These are phyloP conservation scores for Candida nemodendra DNA, from an alignment of 805 yeast genomes.

Conservation along the genomic window DNA sequence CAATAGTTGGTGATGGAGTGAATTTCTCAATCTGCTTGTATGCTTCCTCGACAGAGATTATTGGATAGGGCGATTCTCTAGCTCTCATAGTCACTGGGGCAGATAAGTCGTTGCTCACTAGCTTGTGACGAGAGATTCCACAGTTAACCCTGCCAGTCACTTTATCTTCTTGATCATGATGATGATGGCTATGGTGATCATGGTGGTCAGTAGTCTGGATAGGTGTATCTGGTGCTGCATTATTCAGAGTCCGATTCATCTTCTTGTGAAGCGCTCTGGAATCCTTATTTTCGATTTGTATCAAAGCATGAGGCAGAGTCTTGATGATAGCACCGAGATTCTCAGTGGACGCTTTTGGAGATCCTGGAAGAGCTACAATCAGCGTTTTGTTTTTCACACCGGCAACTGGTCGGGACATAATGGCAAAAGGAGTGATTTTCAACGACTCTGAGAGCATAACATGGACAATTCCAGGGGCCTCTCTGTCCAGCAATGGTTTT, in stretches of 20 bases:
- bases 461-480: slow-evolving; percentile 50
- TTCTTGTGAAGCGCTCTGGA: slow-evolving; percentile 42
- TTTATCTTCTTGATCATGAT: slow-evolving; percentile 15
- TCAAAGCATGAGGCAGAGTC: slow-evolving; percentile 44
- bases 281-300: slow-evolving; percentile 34
- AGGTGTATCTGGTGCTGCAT: slow-evolving; percentile 23
- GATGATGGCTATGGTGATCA: slow-evolving; percentile 14
- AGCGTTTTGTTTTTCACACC: slow-evolving; percentile 40
- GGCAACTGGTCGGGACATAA: slow-evolving; percentile 49
- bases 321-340: slow-evolving; percentile 39
- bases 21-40: slow-evolving; percentile 30
- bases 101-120: slow-evolving; percentile 34
- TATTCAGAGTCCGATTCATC: slow-evolving; percentile 25
- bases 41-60: slow-evolving; percentile 44
- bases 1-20: slow-evolving; percentile 32
- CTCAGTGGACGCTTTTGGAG: slow-evolving; percentile 48
- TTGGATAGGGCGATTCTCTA: slow-evolving; percentile 48
- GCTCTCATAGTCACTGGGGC: slow-evolving; percentile 42
- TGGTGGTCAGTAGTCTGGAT: slow-evolving; percentile 15
- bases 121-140: slow-evolving; percentile 38
- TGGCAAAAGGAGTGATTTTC: slow-evolving; percentile 46
- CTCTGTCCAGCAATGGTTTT: slow-evolving; percentile 38
- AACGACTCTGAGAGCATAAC: slow-evolving; percentile 45
- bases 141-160: slow-evolving; percentile 18
- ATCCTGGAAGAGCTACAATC: slow-evolving; percentile 51